phyloP scores from a whole-genome alignment of 129 eudicot genomes.

The Flaveria ramosissima region DNA sequence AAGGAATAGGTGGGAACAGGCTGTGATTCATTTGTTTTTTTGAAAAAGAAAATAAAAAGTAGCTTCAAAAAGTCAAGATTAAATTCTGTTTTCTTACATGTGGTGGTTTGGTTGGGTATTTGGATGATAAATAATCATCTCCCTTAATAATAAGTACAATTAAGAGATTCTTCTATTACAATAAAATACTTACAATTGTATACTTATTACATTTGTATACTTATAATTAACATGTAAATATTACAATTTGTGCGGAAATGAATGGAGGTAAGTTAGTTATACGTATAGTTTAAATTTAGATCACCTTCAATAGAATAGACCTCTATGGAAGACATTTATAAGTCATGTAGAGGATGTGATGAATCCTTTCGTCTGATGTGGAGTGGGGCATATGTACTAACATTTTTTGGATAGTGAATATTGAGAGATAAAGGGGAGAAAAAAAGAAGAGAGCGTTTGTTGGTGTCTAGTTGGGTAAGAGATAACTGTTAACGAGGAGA shows the following conservation, averaged over 20 bases:
- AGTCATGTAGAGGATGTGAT: too few relatives aligned
- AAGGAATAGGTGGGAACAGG: slow-evolving; percentile 28
- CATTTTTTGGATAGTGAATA: too few relatives aligned
- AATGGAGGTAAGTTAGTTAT: not conserved
- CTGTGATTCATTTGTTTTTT: slow-evolving; percentile 28
- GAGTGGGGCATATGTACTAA: too few relatives aligned
- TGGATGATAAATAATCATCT: not conserved
- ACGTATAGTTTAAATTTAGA: too few relatives aligned
- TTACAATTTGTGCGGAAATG: not conserved
- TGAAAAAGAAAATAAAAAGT: slow-evolving; percentile 9
- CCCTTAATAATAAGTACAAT: not conserved
- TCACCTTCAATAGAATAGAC: too few relatives aligned
- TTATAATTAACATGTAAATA: not conserved
- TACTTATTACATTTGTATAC: not conserved
- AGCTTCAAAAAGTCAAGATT: slow-evolving; percentile 26
- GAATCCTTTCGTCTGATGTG: too few relatives aligned
- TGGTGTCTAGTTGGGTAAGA: too few relatives aligned
- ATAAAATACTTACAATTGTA: not conserved
- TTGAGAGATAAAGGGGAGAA: too few relatives aligned
- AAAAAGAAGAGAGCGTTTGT: too few relatives aligned
- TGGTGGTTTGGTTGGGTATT: slow-evolving; percentile 6
- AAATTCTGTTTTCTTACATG: slow-evolving; percentile 16
- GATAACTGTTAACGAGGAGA: too few relatives aligned
- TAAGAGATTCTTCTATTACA: not conserved
- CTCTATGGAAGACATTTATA: too few relatives aligned